These are phyloP conservation scores for Fraxinus albicans DNA, from an alignment of 305 asterid species.

Conservation along the genomic window DNA sequence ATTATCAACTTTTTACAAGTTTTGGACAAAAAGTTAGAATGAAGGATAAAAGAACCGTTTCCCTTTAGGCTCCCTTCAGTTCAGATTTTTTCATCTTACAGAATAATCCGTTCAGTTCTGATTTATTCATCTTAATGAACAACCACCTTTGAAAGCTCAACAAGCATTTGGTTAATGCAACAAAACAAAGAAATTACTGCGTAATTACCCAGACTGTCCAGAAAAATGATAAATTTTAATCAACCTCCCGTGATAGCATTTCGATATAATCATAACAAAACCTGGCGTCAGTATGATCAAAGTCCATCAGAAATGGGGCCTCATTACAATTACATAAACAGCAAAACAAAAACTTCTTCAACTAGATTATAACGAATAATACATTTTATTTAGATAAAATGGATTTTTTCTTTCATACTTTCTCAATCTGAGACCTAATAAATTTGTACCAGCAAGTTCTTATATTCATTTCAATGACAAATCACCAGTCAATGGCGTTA, in stretches of 20 bases:
- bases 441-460: not conserved
- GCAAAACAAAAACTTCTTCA: not conserved
- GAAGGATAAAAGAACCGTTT: not conserved
- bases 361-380: not conserved
- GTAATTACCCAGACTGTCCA: not conserved
- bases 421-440: not conserved
- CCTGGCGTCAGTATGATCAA: not conserved
- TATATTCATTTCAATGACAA: not conserved
- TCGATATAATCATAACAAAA: not conserved
- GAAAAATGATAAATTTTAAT: not conserved
- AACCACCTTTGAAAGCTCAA: slow-evolving; percentile 4
- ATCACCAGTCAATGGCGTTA: not conserved
- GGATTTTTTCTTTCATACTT: not conserved
- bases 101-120: not conserved
- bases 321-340: not conserved
- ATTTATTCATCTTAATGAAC: not conserved
- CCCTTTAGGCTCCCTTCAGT: not conserved
- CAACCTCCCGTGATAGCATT: not conserved
- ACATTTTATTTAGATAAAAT: not conserved
- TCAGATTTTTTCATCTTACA: not conserved
- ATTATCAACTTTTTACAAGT: not conserved
- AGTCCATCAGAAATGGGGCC: not conserved
- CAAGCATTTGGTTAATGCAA: not conserved
- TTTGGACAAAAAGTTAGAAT: not conserved
- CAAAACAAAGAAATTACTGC: not conserved